Evolutionary conservation across 768 basidiomycete genomes (phyloP), one percentile per base, ranked within the genome.

Genomic region (Xerocomellus intermedius): DNA sequence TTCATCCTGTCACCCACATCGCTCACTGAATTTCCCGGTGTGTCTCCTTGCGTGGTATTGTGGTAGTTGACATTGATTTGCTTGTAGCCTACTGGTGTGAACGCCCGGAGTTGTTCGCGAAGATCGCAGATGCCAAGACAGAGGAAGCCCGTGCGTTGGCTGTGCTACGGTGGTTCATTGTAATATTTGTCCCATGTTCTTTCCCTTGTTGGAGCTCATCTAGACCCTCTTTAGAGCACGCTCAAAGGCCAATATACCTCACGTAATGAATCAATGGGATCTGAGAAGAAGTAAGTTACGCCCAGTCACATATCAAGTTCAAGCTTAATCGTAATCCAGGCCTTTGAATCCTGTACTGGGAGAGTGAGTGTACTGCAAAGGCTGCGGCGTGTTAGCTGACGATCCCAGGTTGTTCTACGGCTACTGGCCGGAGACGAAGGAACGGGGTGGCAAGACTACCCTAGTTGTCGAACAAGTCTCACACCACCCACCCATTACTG

Each of bases 121-220:
- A 83, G 21, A 98, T 98, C 68, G 83, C 87, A 19, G 85, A 87
- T 61, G 92, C 86, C 5, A 79, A 77, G 67, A 83, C 82, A 13
- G 82, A 85, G 30, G 87, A 94, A 69, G 84, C 85, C 2, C 79
- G 94, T 47, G 79, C 85, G 3, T 75, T 91, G 48, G 82, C 85
- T 7, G 92, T 98, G n/a, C 79, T 98, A 42, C 83, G 81, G 64
- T 99, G 96, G 96, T 99, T 98, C 74, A 90, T 99, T 65, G 87
- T 91, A 62, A 60, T 43, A 30, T 54, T 42, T 21, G n/a, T 41
- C 19, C 28, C 28, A 14, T 22, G 17, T 32, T 45, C 28, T 10
- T 35, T 39, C 7, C 19, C 26, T 50, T 16, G 28, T 42, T 8
- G 24, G 36, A 47, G 42, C 43, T 63, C 51, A 62, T 44, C 21